Base-by-base conservation (phyloP, 306 rosid genomes). In the Argentina anserina region DNA sequence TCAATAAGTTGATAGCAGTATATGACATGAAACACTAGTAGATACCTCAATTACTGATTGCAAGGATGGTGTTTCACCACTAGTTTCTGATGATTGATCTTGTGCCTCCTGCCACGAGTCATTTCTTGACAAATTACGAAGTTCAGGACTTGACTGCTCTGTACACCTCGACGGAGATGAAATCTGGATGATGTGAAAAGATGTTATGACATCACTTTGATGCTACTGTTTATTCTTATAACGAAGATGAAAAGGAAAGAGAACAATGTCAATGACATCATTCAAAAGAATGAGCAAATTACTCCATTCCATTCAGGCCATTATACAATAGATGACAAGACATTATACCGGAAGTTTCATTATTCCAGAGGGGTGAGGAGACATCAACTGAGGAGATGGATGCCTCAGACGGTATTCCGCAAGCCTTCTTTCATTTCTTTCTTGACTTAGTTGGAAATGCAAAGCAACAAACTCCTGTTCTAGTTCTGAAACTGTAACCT, bases 361-460 rank as follows among this genome's bases (percentile, higher is more conserved):
- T 31, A 73, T 33, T 50, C 80, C 77, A 42, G 86, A 65, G 37
- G 84, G 82, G 76, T 81, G 45, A 80, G 64, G 75, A 75, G 90
- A 87, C 65, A 15, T 40, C 64, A 82, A 81, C 73, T 53, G 84
- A 72, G 83, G 83, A 75, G 88, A 78, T 36, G 83, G 81, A 82
- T 80, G 86, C 77, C 79, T 89, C 74, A 85, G 73, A 68, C 65
- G 90, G 76, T 87, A 89, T 70, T 85, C 90, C 49, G 88, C 87
- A 37, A 89, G 96, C 77, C 87, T 89, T 40, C 90, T 80, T 78
- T 89, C 96, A 78, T 89, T 89, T 82, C 89, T 87, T 81, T 89
- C 96, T 81, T 89, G 96, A 69, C 96, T 89, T 28, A 89, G 87
- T 80, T 87, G 90, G 75, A 85, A 89, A 78, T 87, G 92, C 82